Base-by-base conservation (phyloP, 2,329 filamentous ascomycete genomes). In the Aureobasidium lini region DNA sequence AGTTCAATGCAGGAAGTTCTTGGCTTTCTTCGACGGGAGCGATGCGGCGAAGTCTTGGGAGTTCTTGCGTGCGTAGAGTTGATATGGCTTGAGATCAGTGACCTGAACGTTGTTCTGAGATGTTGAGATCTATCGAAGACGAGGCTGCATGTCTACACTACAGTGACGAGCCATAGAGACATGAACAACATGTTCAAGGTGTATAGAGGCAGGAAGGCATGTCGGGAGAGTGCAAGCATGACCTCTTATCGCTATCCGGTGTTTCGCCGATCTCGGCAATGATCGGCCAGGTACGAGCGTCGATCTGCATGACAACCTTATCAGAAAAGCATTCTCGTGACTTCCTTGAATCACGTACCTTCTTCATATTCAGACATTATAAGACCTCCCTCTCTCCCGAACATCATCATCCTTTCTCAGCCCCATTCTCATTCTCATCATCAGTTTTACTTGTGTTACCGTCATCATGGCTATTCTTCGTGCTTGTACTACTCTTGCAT, bases 281-380 rank as follows among this genome's bases (percentile, higher is more conserved):
- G 49, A 53, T 42, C 49, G 49, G 49, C 49, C n/a, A 53, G 49
- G 54, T 39, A 58, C 43, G 54, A 58, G 34, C 43, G 42, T 28
- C 18, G 4, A 23, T 23, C 54, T 47, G 54, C 54, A 58, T 48
- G 43, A 58, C 54, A 48, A 58, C 54, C 54, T 58, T 58, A 58
- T 58, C 54, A 28, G 23, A 23, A 37, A 57, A 44, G 40, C 18
- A 44, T 47, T n/a, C 43, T 34, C 44, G 43, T 46, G 42, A 47
- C 43, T 40, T 36, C 54, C 15, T 29, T 28, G 16, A 42, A 10
- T 36, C 28, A 40, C 32, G 48, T 10, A 18, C 34, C 18, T 23
- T 37, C 40, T 23, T 57, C 43, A 40, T 6, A 28, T 58, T 29
- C 23, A 15, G 13, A n/a, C 9, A 28, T 5, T 32, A 58, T 58